These are phyloP conservation scores for Pleurotus tuoliensis DNA, from an alignment of 768 basidiomycete species.

Conservation along the genomic window DNA sequence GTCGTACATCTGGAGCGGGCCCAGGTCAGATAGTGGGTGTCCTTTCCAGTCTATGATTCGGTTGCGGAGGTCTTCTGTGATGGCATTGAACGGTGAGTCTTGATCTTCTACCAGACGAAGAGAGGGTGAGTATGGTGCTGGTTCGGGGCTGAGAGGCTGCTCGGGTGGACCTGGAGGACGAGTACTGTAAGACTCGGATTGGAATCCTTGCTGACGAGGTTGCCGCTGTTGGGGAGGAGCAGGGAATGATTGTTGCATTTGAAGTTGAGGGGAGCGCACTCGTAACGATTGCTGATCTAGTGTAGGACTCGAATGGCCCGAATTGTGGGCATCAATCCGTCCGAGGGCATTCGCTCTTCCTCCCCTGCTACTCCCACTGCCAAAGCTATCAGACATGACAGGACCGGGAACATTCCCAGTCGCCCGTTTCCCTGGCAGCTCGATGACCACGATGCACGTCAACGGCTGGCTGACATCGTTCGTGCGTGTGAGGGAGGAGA, in stretches of 20 bases:
- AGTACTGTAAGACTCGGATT: not conserved
- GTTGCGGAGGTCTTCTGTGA: slow-evolving; percentile 85
- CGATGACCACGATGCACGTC: slow-evolving; percentile 79
- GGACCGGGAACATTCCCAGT: slow-evolving; percentile 48
- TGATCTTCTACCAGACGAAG: slow-evolving; percentile 43
- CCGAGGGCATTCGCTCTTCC: slow-evolving; percentile 2
- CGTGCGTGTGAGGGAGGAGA: slow-evolving; percentile 72
- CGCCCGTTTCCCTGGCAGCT: slow-evolving; percentile 76
- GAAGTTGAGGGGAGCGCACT: slow-evolving; percentile 18
- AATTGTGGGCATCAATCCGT: slow-evolving; percentile 21
- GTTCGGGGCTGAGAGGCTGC: slow-evolving; percentile 22
- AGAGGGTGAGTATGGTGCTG: slow-evolving; percentile 20
- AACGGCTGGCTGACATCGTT: slow-evolving; percentile 73
- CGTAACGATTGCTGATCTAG: slow-evolving; percentile 26
- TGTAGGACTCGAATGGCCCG: slow-evolving; percentile 41
- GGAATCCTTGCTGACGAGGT: slow-evolving; percentile 7
- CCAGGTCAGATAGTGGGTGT: slow-evolving; percentile 85
- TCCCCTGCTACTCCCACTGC: slow-evolving; percentile 8
- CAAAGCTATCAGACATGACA: slow-evolving; percentile 45
- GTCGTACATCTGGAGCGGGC: slow-evolving; percentile 89
- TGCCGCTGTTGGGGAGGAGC: slow-evolving; percentile 15
- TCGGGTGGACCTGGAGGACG: slow-evolving; percentile 18
- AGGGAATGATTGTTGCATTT: slow-evolving; percentile 12
- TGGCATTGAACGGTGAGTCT: slow-evolving; percentile 74
- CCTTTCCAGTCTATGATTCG: slow-evolving; percentile 97